Percentiles rank a stretch among this genome's conserved stretches.
Evolutionary conservation across 371 early-diverging fungal species (phyloP).

Genomic region (Apophysomyces sp.): DNA sequence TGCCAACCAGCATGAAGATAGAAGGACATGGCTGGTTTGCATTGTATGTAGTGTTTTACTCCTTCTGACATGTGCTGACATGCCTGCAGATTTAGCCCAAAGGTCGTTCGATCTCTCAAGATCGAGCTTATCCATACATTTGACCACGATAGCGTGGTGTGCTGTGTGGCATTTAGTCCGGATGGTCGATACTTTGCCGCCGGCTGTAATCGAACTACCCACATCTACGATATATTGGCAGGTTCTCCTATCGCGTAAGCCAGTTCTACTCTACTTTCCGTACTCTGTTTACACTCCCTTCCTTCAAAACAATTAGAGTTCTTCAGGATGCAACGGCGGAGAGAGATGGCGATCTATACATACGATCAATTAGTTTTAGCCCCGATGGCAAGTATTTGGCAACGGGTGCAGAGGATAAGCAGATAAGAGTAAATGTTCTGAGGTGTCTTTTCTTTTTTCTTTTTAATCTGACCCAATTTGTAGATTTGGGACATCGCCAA

Average conservation of each 20-base stretch:
- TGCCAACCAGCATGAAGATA: constrained; percentile 76
- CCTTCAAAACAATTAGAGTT: constrained; percentile 37
- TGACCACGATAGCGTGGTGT: constrained; percentile 87
- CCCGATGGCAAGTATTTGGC: constrained; percentile 74
- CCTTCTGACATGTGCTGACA: constrained; percentile 7
- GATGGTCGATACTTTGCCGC: constrained; percentile 93
- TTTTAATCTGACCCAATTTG: background rate
- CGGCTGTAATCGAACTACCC: constrained; percentile 88
- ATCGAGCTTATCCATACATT: constrained; percentile 84
- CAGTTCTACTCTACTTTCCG: background rate
- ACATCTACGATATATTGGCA: constrained; percentile 78
- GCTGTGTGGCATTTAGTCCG: constrained; percentile 92
- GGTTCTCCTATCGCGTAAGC: constrained; percentile 28
- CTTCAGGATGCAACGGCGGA: constrained; percentile 72
- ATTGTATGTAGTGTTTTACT: constrained; percentile 43
- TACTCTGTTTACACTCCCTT: background rate
- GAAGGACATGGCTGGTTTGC: constrained; percentile 92
- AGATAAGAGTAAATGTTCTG: constrained; percentile 67
- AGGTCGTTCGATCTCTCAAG: constrained; percentile 62
- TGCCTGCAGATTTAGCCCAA: constrained; percentile 63
- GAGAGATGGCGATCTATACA: constrained; percentile 77
- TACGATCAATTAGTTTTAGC: constrained; percentile 95
- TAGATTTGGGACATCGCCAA: constrained; percentile 79
- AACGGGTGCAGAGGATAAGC: constrained; percentile 60
- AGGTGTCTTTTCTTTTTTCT: background rate